A percentile compares a stretch with the other conserved stretches of the same genome.
These are phyloP conservation scores for Penicillium macrosclerotiorum DNA, from an alignment of 495 filamentous ascomycete species.

Conservation along the genomic window DNA sequence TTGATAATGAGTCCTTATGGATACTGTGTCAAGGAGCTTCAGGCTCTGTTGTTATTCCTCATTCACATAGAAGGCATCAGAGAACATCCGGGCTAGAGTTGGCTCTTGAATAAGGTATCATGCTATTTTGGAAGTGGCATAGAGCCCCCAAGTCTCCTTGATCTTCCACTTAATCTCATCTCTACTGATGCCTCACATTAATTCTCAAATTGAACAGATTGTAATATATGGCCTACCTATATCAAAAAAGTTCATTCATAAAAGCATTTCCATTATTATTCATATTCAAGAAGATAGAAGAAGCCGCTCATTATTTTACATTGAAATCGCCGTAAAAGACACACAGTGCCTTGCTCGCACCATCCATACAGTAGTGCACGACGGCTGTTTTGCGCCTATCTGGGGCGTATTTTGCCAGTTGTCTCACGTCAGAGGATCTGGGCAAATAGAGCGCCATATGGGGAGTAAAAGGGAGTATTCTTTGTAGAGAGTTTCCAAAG, in stretches of 20 bases:
- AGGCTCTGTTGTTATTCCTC: too few relatives aligned
- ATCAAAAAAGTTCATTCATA: not conserved
- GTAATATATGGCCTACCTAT: too few relatives aligned
- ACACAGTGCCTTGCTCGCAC: conserved; percentile 78
- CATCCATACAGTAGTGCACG: conserved; percentile 87
- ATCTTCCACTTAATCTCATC: too few relatives aligned
- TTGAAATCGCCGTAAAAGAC: conserved; percentile 52
- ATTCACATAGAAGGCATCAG: too few relatives aligned
- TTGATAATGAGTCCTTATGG: too few relatives aligned
- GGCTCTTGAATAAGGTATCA: too few relatives aligned
- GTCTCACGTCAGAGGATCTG: conserved; percentile 79
- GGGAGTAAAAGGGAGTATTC: conserved; percentile 52
- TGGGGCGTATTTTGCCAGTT: conserved; percentile 66
- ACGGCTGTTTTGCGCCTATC: conserved; percentile 59
- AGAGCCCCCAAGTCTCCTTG: too few relatives aligned
- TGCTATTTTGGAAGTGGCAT: too few relatives aligned
- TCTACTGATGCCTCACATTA: too few relatives aligned
- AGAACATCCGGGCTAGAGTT: too few relatives aligned
- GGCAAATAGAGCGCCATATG: conserved; percentile 80
- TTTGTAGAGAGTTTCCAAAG: conserved; percentile 57
- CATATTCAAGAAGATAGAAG: not conserved
- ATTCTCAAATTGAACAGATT: too few relatives aligned
- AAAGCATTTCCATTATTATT: not conserved
- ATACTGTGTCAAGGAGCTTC: too few relatives aligned
- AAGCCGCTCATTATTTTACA: conserved; percentile 7